Evolutionary conservation across 1,284 basidiomycete species (phyloP).

Genomic region (Hymenochaete sp.): DNA sequence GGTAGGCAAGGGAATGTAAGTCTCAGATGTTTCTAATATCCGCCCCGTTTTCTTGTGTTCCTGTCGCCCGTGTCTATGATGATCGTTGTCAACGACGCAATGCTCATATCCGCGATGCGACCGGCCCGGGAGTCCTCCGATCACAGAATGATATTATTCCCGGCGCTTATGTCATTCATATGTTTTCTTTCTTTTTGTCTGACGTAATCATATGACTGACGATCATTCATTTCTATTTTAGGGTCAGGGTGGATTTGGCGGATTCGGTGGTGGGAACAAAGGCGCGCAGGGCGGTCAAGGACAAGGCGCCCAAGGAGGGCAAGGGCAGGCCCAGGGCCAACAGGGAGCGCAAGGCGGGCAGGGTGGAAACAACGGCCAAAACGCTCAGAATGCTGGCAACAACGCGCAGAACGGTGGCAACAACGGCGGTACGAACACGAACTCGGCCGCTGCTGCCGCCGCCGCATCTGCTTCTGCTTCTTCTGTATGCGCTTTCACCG

Average conservation of each 20-base stretch:
- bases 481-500: too few relatives aligned
- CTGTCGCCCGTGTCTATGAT: too few relatives aligned
- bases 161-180: too few relatives aligned
- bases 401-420: conserved; percentile 8
- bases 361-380: conserved; percentile 7
- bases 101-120: too few relatives aligned
- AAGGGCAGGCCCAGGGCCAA: conserved; percentile 12
- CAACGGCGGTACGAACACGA: conserved; percentile 15
- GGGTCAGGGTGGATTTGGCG: conserved; percentile 21
- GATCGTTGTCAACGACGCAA: too few relatives aligned
- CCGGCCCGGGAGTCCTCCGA: too few relatives aligned
- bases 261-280: conserved; percentile 18
- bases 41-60: too few relatives aligned
- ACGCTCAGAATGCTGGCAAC: conserved; percentile 7
- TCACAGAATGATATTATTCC: too few relatives aligned
- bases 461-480: conserved; percentile 15
- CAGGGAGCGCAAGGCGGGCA: background rate
- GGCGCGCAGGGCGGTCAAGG: conserved; percentile 15
- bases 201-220: background rate
- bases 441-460: conserved; percentile 18
- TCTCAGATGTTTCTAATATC: background rate
- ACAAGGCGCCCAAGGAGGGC: conserved; percentile 15
- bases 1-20: conserved; percentile 14
- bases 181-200: background rate
- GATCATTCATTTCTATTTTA: background rate